Evolutionary conservation across 768 basidiomycete genomes (phyloP).

Genomic region (Crucibulum laeve): DNA sequence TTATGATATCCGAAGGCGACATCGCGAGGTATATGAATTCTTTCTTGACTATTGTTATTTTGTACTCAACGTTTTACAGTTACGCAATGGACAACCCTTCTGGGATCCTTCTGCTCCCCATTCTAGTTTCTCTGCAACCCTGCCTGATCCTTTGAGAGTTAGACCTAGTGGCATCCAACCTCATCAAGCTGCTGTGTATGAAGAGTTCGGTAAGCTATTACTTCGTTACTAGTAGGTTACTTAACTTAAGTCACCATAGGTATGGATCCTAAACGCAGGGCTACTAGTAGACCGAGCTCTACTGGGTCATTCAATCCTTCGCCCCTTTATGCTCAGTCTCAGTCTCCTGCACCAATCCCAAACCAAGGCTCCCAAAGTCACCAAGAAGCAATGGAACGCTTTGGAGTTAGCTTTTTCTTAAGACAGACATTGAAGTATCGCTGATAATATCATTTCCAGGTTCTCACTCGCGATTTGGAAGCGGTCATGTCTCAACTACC

Average conservation of each 20-base stretch:
- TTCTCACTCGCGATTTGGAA: slow-evolving; percentile 66
- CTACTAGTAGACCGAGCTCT: slow-evolving; percentile 66
- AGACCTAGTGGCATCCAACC: slow-evolving; percentile 77
- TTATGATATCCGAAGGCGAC: slow-evolving; percentile 79
- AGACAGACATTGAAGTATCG: background rate
- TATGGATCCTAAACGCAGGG: slow-evolving; percentile 53
- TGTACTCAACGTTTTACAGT: slow-evolving; percentile 27
- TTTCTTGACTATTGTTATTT: background rate
- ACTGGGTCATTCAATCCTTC: slow-evolving; percentile 59
- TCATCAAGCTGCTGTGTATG: slow-evolving; percentile 86
- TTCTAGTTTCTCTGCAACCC: slow-evolving; percentile 61
- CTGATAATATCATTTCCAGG: slow-evolving; percentile 21
- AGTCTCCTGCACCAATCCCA: slow-evolving; percentile 49
- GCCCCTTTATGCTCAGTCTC: slow-evolving; percentile 55
- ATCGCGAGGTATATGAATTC: slow-evolving; percentile 64
- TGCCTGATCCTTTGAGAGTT: slow-evolving; percentile 89
- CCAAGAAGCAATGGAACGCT: slow-evolving; percentile 87
- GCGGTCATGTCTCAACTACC: slow-evolving; percentile 75
- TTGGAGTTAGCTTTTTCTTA: slow-evolving; percentile 47
- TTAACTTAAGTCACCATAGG: slow-evolving; percentile 24
- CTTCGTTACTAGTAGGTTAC: background rate
- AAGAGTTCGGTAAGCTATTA: slow-evolving; percentile 74
- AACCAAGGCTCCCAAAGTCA: slow-evolving; percentile 50
- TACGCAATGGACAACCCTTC: slow-evolving; percentile 72
- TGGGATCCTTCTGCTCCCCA: slow-evolving; percentile 81